These are phyloP conservation scores for Phytophthora pini DNA, from an alignment of 352 stramenopile species.

Conservation along the genomic window DNA sequence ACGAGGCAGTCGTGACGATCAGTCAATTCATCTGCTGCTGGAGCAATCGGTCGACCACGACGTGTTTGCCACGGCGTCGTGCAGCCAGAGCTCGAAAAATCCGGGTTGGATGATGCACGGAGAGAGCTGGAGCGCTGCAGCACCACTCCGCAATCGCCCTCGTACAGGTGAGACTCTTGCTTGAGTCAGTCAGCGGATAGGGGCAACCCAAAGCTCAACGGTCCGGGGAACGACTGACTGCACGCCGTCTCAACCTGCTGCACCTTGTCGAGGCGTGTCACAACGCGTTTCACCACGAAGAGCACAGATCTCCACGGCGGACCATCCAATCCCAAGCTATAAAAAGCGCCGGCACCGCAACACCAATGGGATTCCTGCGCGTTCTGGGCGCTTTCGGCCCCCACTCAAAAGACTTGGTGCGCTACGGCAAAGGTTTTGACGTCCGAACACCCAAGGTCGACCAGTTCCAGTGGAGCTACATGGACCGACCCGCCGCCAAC, in stretches of 20 bases:
- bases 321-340: conserved; percentile 7
- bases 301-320: conserved; percentile 12
- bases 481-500: conserved; percentile 41
- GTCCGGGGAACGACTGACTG: conserved; percentile 21
- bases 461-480: conserved; percentile 75
- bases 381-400: conserved; percentile 28
- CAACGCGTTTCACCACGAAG: conserved; percentile 27
- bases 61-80: conserved; percentile 18
- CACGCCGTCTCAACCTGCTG: conserved; percentile 21
- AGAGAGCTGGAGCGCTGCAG: conserved; percentile 18
- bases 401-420: conserved; percentile 42
- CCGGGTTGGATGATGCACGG: conserved; percentile 31
- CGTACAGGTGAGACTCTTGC: neutral
- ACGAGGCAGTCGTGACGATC: conserved; percentile 17
- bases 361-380: conserved; percentile 27
- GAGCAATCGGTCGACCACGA: conserved; percentile 23
- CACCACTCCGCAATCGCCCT: conserved; percentile 29
- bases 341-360: neutral
- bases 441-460: conserved; percentile 40
- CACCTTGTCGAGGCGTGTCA: conserved; percentile 15
- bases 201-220: conserved; percentile 12
- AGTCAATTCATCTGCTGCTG: conserved; percentile 22
- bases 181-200: neutral
- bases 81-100: conserved; percentile 30
- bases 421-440: conserved; percentile 56